A percentile compares a stretch with the other conserved stretches of the same genome.
Evolutionary conservation across 345 rosid species (phyloP).

Genomic region (Anastatica hierochuntica): DNA sequence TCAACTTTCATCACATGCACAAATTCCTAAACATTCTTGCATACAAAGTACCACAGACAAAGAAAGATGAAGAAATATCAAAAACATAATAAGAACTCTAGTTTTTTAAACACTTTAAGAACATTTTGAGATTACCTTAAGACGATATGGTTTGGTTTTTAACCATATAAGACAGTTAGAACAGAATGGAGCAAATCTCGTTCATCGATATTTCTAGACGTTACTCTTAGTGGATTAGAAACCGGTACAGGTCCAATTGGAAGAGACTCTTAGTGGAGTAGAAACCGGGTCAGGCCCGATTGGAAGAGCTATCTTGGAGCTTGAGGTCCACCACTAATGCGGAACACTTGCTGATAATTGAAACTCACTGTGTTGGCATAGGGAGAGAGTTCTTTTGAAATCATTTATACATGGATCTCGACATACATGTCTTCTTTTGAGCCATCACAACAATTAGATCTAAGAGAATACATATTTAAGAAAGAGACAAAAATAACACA

Average conservation of each 20-base stretch:
- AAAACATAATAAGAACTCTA: too few relatives aligned
- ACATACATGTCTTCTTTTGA: too few relatives aligned
- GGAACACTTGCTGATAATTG: conserved; percentile 52
- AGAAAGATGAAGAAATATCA: background rate
- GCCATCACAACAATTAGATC: too few relatives aligned
- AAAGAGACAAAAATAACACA: too few relatives aligned
- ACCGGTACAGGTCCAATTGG: too few relatives aligned
- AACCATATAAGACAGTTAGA: conserved; percentile 81
- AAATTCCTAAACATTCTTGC: conserved; percentile 79
- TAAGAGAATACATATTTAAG: too few relatives aligned
- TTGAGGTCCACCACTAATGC: conserved; percentile 81
- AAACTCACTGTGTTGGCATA: conserved; percentile 57
- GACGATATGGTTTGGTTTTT: conserved; percentile 60
- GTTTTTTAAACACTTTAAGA: background rate
- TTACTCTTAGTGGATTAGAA: conserved; percentile 50
- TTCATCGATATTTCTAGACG: conserved; percentile 43
- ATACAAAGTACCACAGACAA: background rate
- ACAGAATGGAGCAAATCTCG: conserved; percentile 57
- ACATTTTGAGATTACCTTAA: conserved; percentile 38
- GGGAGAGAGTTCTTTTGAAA: conserved; percentile 66
- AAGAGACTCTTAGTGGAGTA: too few relatives aligned
- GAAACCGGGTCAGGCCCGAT: conserved; percentile 42
- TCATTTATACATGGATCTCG: too few relatives aligned
- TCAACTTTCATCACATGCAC: conserved; percentile 70
- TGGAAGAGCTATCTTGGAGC: conserved; percentile 77